These are phyloP conservation scores for Draba incana DNA, from an alignment of 345 rosid species.

Conservation along the genomic window DNA sequence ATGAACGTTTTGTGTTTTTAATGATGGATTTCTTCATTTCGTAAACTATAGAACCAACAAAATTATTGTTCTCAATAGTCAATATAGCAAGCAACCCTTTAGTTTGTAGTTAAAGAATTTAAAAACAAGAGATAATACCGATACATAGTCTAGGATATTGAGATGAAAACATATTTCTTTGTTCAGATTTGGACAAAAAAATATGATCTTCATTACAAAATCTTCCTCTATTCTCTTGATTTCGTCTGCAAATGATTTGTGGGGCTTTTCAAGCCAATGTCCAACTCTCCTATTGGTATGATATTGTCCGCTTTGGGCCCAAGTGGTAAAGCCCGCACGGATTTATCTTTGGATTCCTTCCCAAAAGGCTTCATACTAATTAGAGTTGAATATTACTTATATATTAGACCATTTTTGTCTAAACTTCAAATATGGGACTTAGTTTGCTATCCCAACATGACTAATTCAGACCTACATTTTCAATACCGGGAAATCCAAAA, in stretches of 20 bases:
- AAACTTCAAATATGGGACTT: no score
- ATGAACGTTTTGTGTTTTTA: background rate
- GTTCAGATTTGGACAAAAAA: constrained; percentile 11
- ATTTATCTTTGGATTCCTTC: no score
- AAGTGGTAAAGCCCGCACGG: no score
- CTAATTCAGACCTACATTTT: no score
- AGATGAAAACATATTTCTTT: constrained; percentile 5
- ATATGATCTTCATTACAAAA: constrained; percentile 1
- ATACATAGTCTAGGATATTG: background rate
- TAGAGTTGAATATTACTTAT: no score
- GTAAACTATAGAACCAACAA: background rate
- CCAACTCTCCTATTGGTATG: no score
- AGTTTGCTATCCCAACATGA: no score
- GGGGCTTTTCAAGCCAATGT: no score
- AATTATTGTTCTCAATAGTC: background rate
- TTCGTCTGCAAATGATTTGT: background rate
- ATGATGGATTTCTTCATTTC: background rate
- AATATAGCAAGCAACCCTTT: background rate
- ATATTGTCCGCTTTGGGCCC: no score
- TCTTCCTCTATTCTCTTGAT: background rate
- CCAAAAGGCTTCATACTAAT: no score
- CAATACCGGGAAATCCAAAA: no score
- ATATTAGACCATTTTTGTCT: no score
- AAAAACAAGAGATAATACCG: background rate
- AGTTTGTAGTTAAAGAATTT: background rate